Conservation (phyloP, 2,329 filamentous ascomycete genomes). For the Sporothrix sp. region DNA sequence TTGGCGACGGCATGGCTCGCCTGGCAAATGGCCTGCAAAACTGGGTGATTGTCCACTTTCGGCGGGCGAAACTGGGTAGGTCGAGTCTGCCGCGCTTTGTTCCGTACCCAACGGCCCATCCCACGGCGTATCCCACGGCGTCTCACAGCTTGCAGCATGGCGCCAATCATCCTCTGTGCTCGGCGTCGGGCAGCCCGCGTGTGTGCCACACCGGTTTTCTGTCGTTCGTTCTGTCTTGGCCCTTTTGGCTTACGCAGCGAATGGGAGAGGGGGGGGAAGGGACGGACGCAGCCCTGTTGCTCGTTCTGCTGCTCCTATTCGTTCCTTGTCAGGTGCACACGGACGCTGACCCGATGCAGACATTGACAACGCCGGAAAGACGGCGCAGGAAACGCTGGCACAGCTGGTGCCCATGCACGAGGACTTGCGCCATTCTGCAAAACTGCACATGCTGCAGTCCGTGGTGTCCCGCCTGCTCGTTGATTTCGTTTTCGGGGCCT, state of each 20-base stretch:
- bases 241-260: too few species aligned
- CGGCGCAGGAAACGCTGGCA: constrained; percentile 33
- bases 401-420: constrained; percentile 50
- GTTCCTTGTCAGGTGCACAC: too few species aligned
- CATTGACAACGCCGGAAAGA: constrained; percentile 31
- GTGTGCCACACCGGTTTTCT: too few species aligned
- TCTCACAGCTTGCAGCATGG: too few species aligned
- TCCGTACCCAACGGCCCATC: too few species aligned
- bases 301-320: too few species aligned
- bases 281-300: background rate
- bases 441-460: constrained; percentile 54
- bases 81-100: too few species aligned
- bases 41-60: constrained; percentile 62
- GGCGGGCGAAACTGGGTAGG: constrained; percentile 48
- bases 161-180: too few species aligned
- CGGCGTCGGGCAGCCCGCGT: too few species aligned
- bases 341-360: constrained; percentile 27
- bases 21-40: constrained; percentile 62
- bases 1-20: constrained; percentile 51
- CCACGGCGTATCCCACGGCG: too few species aligned
- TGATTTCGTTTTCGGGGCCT: constrained; percentile 50
- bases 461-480: constrained; percentile 50
- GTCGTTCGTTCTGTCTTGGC: too few species aligned
- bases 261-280: too few species aligned
- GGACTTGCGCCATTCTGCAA: constrained; percentile 42